These are phyloP conservation scores for Fusarium sp. DNA, from an alignment of 2,329 filamentous ascomycete species.

Conservation along the genomic window DNA sequence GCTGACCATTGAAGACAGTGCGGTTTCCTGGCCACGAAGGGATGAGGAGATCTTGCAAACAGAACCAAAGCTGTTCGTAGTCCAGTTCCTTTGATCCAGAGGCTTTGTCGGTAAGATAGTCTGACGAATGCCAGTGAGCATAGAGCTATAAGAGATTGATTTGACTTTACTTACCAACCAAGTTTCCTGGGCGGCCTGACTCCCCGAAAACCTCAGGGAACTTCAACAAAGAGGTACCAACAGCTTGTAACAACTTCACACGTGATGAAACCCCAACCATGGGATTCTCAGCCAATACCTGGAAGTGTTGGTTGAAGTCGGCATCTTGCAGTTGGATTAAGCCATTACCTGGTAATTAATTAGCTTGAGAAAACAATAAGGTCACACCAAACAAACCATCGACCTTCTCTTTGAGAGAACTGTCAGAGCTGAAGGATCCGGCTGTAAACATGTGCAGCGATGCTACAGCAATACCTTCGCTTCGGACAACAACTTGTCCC, in stretches of 20 bases:
- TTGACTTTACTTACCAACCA: slow-evolving; percentile 57
- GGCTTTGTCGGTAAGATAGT: slow-evolving; percentile 52
- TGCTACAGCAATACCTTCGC: slow-evolving; percentile 65
- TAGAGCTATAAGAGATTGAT: fast-evolving
- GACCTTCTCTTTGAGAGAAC: slow-evolving; percentile 34
- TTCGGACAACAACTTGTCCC: slow-evolving; percentile 54
- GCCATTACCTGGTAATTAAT: slow-evolving; percentile 45
- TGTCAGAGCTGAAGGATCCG: slow-evolving; percentile 52
- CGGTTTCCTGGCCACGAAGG: slow-evolving; percentile 63
- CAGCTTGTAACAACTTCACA: slow-evolving; percentile 55
- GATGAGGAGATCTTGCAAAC: slow-evolving; percentile 58
- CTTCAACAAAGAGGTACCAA: slow-evolving; percentile 57
- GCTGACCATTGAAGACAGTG: slow-evolving; percentile 61
- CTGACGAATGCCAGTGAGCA: slow-evolving; percentile 40
- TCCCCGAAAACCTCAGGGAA: slow-evolving; percentile 57
- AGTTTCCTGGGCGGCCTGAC: slow-evolving; percentile 59
- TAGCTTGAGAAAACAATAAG: background rate
- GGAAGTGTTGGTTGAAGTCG: slow-evolving; percentile 56
- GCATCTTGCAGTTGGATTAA: slow-evolving; percentile 51
- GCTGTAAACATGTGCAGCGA: slow-evolving; percentile 63
- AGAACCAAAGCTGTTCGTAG: slow-evolving; percentile 53
- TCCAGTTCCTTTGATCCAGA: background rate
- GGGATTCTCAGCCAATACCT: slow-evolving; percentile 58
- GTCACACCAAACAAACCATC: slow-evolving; percentile 49
- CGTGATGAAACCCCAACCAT: slow-evolving; percentile 61